Conservation (phyloP, 2,329 filamentous ascomycete genomes). For the Parastagonospora avenae region DNA sequence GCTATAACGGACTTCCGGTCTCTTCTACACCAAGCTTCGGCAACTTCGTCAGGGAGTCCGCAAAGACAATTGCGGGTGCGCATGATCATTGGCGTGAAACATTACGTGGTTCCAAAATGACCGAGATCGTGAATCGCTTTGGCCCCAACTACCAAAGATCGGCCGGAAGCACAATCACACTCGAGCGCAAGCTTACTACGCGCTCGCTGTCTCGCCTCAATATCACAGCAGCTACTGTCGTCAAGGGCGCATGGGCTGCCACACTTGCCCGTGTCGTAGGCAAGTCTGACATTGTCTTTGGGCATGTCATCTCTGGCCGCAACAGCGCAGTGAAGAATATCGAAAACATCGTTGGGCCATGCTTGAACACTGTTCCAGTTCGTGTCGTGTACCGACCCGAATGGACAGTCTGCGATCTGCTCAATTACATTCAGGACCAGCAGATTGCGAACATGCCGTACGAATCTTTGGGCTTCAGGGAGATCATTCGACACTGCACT, state of each 20-base stretch:
- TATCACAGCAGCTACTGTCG: constrained; percentile 49
- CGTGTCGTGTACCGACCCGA: constrained; percentile 42
- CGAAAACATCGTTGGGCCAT: constrained; percentile 49
- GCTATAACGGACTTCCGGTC: constrained; percentile 40
- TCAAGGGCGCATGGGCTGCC: constrained; percentile 55
- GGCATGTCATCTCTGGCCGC: constrained; percentile 50
- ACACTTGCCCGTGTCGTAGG: constrained; percentile 47
- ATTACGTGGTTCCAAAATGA: constrained; percentile 41
- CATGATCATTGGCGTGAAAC: constrained; percentile 41
- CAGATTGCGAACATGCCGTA: constrained; percentile 49
- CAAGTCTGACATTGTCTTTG: constrained; percentile 50
- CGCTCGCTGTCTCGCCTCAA: constrained; percentile 30
- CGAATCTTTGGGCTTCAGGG: constrained; percentile 41
- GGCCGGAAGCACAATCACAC: constrained; percentile 33
- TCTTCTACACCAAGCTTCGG: constrained; percentile 39
- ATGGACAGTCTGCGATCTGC: constrained; percentile 46
- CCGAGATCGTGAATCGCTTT: constrained; percentile 38
- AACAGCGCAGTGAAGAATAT: constrained; percentile 45
- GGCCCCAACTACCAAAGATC: constrained; percentile 41
- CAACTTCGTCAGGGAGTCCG: constrained; percentile 36
- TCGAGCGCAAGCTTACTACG: constrained; percentile 30
- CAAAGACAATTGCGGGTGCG: constrained; percentile 33
- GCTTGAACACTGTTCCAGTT: constrained; percentile 51
- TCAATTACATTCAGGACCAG: constrained; percentile 50
- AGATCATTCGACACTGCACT: constrained; percentile 42